Percentiles rank a stretch among this genome's conserved stretches.
Conservation (phyloP, 2,329 filamentous ascomycete genomes). For the Xylogone sp. region DNA sequence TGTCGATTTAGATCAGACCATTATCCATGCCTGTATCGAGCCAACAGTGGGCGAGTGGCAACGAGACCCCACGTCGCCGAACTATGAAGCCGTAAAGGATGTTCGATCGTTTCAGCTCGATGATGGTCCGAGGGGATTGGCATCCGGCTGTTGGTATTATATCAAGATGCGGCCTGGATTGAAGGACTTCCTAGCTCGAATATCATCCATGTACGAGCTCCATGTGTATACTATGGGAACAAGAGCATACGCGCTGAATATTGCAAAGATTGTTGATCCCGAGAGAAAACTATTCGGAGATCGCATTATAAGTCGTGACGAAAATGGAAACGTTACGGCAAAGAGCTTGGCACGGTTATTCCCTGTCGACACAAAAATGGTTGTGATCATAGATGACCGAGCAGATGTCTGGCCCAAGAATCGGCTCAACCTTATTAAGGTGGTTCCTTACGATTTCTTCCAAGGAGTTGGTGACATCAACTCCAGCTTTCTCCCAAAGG, state of each 20-base stretch:
- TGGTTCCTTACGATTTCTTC: conserved; percentile 95
- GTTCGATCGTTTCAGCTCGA: conserved; percentile 89
- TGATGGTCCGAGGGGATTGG: conserved; percentile 65
- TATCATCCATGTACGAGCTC: conserved; percentile 83
- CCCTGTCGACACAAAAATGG: conserved; percentile 97
- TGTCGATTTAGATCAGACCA: conserved; percentile 95
- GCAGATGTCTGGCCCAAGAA: conserved; percentile 94
- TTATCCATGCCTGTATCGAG: conserved; percentile 97
- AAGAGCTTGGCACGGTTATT: conserved; percentile 91
- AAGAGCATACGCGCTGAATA: conserved; percentile 87
- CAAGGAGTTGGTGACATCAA: conserved; percentile 98
- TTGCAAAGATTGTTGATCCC: conserved; percentile 90
- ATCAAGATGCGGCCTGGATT: conserved; percentile 94
- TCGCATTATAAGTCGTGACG: conserved; percentile 91
- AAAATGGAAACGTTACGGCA: conserved; percentile 87
- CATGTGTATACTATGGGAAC: conserved; percentile 99
- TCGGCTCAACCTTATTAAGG: conserved; percentile 88
- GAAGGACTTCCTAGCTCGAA: conserved; percentile 70
- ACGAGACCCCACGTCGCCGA: conserved; percentile 80
- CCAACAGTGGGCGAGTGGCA: conserved; percentile 97
- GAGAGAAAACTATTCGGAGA: conserved; percentile 87
- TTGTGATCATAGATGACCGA: conserved; percentile 96
- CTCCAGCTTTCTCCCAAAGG: conserved; percentile 90
- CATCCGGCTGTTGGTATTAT: conserved; percentile 87
- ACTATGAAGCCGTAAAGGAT: conserved; percentile 85